These are phyloP conservation scores for Cladosporium sp. DNA, from an alignment of 2,329 filamentous ascomycete genomes.

Conservation along the genomic window DNA sequence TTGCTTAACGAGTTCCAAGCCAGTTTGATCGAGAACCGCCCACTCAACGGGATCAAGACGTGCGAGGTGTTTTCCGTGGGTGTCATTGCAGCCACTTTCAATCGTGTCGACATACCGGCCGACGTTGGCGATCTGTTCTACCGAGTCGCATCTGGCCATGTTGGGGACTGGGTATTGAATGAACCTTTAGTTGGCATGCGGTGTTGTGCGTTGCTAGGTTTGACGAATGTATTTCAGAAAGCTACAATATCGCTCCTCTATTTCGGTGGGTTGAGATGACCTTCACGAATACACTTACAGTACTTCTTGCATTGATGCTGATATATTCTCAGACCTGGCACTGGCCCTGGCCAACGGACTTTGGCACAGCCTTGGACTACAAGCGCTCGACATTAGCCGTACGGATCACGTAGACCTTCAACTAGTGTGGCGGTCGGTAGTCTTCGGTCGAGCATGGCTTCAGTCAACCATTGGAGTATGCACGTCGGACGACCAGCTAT, in stretches of 20 bases:
- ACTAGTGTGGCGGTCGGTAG: slow-evolving; percentile 4
- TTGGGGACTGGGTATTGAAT: neutral
- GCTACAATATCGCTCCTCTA: slow-evolving; percentile 6
- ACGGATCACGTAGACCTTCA: slow-evolving; percentile 1
- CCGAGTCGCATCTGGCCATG: neutral
- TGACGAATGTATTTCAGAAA: slow-evolving; percentile 1
- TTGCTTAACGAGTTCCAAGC: neutral
- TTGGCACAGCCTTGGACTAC: neutral
- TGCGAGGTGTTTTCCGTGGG: slow-evolving; percentile 1
- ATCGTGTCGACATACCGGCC: neutral
- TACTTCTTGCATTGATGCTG: neutral
- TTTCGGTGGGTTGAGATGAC: neutral
- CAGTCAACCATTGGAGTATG: slow-evolving; percentile 10
- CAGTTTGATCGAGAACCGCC: neutral
- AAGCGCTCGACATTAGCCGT: neutral
- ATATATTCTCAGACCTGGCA: neutral
- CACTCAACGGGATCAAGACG: neutral
- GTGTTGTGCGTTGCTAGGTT: slow-evolving; percentile 1
- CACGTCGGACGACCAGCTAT: neutral
- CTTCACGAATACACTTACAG: too few relatives aligned
- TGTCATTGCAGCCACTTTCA: slow-evolving; percentile 1
- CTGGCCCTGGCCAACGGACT: neutral
- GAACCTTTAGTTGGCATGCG: neutral
- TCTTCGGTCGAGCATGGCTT: slow-evolving; percentile 3
- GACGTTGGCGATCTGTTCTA: neutral